Base-by-base conservation (phyloP, 441 rosid genomes). In the Melastoma candidum region DNA sequence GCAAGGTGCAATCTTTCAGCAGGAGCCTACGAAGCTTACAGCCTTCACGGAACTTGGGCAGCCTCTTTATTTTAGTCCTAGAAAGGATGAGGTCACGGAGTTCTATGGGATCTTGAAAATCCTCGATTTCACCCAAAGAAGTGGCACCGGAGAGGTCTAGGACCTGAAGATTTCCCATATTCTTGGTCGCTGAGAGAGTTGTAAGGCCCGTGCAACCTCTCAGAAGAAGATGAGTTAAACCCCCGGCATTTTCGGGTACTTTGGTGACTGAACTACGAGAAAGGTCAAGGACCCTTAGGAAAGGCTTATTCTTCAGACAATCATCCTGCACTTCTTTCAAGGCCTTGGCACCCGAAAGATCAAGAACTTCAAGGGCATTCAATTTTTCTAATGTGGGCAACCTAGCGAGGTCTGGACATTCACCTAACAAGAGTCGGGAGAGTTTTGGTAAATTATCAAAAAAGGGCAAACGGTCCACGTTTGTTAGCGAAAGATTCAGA, bases 1-100 rank as follows among this genome's bases (percentile, higher is more conserved):
- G 78, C 0, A 49, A 41, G 63, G 52, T 65, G 63, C 81, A 75
- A 14, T 57, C 57, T 59, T 51, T 65, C 4, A 75, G 44, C 22
- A 66, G 32, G 48, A 68, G 73, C 58, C 63, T 39, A 1, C 54
- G 61, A 51, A 83, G 84, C 46, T 71, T 59, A 6, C 4, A 11
- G 24, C 74, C 76, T 12, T 44, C 64, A 32, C 55, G 58, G 44
- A 72, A 53, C 27, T 68, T 22, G 12, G 77, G 76, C 22, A 66
- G 55, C 3, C 12, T 32, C 53, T 2, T 13, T 45, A 77, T 53
- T 36, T 53, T 55, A 11, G 77, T 57, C 13, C 59, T 61, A 0
- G 85, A 77, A 52, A 79, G 73, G 68, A 70, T 70, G 56, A 82
- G 69, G 44, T 17, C 58, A 12, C 60, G 62, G 12, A 82, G 83